Evolutionary conservation across 2,329 filamentous ascomycete genomes (phyloP).

Genomic region (Gaeumannomyces tritici): DNA sequence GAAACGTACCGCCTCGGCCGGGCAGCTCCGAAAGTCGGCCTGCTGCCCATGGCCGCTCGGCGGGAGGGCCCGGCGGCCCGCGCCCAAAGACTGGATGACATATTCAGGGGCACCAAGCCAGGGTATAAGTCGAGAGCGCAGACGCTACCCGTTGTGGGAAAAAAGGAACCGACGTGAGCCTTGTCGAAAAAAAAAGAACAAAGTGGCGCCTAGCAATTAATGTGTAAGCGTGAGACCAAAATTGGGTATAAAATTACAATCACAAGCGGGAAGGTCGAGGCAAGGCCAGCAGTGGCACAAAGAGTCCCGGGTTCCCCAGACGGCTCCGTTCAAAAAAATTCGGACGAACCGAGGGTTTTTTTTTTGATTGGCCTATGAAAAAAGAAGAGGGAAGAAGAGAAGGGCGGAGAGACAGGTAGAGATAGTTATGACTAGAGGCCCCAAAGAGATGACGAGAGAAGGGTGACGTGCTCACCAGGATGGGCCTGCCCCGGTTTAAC

Average conservation of each 20-base stretch:
- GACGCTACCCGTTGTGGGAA: background rate
- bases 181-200: too few relatives aligned
- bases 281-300: background rate
- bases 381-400: too few relatives aligned
- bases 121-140: background rate
- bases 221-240: background rate
- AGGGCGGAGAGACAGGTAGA: background rate
- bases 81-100: conserved; percentile 17
- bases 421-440: background rate
- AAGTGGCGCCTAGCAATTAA: background rate
- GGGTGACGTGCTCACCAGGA: background rate
- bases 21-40: background rate
- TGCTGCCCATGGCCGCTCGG: conserved; percentile 10
- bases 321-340: background rate
- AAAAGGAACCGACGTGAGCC: background rate
- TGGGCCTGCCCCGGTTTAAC: background rate
- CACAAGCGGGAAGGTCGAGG: background rate
- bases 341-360: background rate
- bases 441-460: background rate
- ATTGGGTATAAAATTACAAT: background rate
- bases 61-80: conserved; percentile 16
- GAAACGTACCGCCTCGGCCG: conserved; percentile 9
- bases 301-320: background rate
- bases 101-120: conserved; percentile 11
- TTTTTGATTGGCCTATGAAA: background rate